Conservation (phyloP, 495 filamentous ascomycete genomes). For the Glutinoglossum americanum region DNA sequence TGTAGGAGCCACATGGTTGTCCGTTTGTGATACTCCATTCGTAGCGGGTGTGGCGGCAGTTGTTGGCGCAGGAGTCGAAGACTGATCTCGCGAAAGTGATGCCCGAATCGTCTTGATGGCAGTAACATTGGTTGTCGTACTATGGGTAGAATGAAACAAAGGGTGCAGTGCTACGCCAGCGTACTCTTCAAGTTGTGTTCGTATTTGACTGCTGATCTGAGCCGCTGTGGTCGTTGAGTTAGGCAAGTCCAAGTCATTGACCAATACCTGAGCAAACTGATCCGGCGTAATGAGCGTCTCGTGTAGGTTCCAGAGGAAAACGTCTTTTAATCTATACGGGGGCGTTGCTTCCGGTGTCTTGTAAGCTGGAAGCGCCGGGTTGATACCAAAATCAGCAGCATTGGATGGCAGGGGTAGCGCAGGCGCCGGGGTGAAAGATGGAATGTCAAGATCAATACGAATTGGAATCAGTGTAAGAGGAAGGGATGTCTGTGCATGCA, state of each 20-base stretch:
- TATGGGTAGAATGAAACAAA: conserved; percentile 48
- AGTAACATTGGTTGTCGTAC: conserved; percentile 22
- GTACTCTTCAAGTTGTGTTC: conserved; percentile 89
- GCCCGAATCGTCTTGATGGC: conserved; percentile 20
- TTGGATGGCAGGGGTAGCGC: conserved; percentile 46
- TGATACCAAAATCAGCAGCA: conserved; percentile 36
- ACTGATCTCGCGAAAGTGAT: conserved; percentile 18
- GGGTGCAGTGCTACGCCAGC: conserved; percentile 86
- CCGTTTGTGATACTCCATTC: not conserved
- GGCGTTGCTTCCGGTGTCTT: conserved; percentile 53
- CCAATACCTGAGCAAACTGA: conserved; percentile 74
- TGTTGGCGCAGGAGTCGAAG: conserved; percentile 24
- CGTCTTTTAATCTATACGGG: conserved; percentile 72
- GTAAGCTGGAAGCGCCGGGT: conserved; percentile 50
- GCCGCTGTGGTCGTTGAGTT: conserved; percentile 39
- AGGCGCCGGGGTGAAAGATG: conserved; percentile 50
- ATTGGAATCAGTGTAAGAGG: conserved; percentile 87
- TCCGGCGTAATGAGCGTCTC: conserved; percentile 88
- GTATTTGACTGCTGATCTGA: conserved; percentile 80
- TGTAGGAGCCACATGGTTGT: not conserved
- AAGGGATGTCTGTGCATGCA: conserved; percentile 62
- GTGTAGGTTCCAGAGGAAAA: conserved; percentile 93
- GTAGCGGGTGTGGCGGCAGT: conserved; percentile 25
- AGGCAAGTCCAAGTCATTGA: conserved; percentile 86
- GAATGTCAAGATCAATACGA: conserved; percentile 83